These are phyloP conservation scores for Pyrus hybrid DNA, from an alignment of 331 rosid species.

Conservation along the genomic window DNA sequence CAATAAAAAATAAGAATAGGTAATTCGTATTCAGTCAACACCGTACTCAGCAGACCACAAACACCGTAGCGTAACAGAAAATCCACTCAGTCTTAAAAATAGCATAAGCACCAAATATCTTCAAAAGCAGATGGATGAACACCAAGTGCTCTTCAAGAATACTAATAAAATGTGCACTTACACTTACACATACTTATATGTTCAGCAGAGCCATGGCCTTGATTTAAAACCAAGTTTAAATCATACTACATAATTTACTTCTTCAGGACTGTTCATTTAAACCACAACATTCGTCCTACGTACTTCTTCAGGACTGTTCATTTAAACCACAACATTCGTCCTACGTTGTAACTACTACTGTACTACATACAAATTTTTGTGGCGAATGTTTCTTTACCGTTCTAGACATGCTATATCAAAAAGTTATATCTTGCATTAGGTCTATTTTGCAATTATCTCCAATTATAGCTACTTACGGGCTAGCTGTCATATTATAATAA, in stretches of 20 bases:
- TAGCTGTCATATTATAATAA: not conserved
- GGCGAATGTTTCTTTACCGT: not conserved
- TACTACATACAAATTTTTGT: not conserved
- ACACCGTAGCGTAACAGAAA: not conserved
- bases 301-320: not conserved
- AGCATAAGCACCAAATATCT: not conserved
- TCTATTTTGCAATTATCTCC: not conserved
- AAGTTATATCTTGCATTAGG: not conserved
- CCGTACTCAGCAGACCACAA: not conserved
- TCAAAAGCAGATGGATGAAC: not conserved
- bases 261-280: not conserved
- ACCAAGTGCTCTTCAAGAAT: not conserved
- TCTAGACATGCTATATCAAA: not conserved
- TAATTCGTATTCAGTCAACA: not conserved
- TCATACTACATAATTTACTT: not conserved
- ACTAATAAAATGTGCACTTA: not conserved
- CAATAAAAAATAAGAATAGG: slow-evolving; percentile 7
- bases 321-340: not conserved
- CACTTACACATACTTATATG: not conserved
- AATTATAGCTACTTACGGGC: not conserved
- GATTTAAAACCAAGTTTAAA: not conserved
- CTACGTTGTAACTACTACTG: not conserved
- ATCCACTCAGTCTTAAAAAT: not conserved
- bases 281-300: not conserved
- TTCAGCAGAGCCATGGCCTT: not conserved